A percentile compares a stretch with the other conserved stretches of the same genome.
Conservation (phyloP, 768 basidiomycete species). For the Collybiopsis luxurians region DNA sequence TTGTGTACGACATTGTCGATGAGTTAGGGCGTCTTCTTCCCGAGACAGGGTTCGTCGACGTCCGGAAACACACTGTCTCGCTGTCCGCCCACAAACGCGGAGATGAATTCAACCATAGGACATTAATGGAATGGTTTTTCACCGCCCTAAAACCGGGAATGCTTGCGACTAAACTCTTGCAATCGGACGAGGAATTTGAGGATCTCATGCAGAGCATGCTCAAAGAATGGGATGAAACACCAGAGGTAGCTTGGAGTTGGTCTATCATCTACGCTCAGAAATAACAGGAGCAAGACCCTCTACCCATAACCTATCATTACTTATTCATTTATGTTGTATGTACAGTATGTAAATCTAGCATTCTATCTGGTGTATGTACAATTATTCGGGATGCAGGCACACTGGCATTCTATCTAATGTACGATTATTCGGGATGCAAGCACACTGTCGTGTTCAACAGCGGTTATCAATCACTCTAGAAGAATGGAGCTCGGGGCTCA, state of each 20-base stretch:
- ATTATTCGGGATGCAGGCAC: no score
- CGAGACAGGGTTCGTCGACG: not conserved
- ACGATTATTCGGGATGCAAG: no score
- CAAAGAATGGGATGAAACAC: conserved; percentile 6
- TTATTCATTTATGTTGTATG: not conserved
- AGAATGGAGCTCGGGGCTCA: no score
- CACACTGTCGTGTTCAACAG: no score
- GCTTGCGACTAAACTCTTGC: not conserved
- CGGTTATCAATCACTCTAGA: no score
- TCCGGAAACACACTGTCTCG: not conserved
- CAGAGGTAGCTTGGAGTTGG: conserved; percentile 4
- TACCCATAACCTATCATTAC: no score
- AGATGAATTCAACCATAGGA: not conserved
- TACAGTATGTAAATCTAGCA: no score
- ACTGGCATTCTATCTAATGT: no score
- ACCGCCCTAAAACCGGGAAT: not conserved
- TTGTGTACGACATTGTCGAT: not conserved
- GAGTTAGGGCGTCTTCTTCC: not conserved
- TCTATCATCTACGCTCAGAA: conserved; percentile 3
- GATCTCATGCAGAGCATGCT: not conserved
- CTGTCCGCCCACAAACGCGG: not conserved
- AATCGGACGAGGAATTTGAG: conserved; percentile 5
- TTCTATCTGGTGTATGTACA: no score
- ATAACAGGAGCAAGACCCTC: not conserved
- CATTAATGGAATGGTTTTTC: conserved; percentile 1